Base-by-base conservation (phyloP, 345 rosid species). In the Salix arbutifolia region DNA sequence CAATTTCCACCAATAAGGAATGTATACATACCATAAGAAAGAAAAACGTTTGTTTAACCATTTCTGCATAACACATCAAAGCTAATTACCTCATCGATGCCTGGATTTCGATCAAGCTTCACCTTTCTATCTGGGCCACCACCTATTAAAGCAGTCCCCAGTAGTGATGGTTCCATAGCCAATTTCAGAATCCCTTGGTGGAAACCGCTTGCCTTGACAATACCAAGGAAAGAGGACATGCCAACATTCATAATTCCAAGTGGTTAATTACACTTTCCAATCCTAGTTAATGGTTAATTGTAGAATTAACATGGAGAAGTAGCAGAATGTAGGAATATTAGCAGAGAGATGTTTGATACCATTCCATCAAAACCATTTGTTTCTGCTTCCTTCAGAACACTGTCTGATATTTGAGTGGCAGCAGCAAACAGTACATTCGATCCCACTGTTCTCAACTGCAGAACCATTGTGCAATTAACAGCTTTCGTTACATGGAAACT, bases 141-240 rank as follows among this genome's bases (percentile, higher is more conserved):
- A 83, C 85, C 94, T 92, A 91, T 89, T 83, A 94, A 79, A 74
- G 97, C 97, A 37, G 91, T 87, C 60, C 97, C 97, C 82, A 94
- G 76, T 17, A 92, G 77, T 8, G 95, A 91, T 77, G 97, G 98
- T 81, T 94, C 98, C 98, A 94, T 94, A 44, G 98, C 97, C 87
- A 94, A 83, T 86, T 87, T 91, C 78, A 94, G 79, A 84, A 94
- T 85, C 79, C 97, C 99, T 74, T 94, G 94, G 85, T 87, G 95
- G 83, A 94, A 91, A 69, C 99, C 95, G 74, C 83, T 87, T 68
- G 92, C 85, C 98, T 94, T 84, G 72, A 74, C 65, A 69, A 80
- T 65, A 75, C 74, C 46, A 69, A 38, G 66, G 60, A 60, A 16
- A 73, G 70, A 28, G 19, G 50, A 68, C 76, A 31, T 28, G 38